Base-by-base conservation (phyloP, 768 basidiomycete species). In the Podaxis sp. region DNA sequence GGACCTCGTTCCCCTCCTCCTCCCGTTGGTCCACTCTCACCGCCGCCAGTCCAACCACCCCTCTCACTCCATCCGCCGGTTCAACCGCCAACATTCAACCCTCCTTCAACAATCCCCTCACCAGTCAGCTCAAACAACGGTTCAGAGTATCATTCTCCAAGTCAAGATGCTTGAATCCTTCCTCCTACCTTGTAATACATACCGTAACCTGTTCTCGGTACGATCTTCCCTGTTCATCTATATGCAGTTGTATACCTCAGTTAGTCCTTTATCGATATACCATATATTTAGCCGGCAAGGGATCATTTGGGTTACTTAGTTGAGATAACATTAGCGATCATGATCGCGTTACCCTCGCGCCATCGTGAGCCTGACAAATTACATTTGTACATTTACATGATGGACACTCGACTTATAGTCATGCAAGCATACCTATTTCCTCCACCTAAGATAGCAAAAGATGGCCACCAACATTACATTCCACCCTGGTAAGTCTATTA, bases 401-500 rank as follows among this genome's bases (percentile, higher is more conserved):
- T 10, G 33, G 33, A 46, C 20, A 46, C n/a, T 20, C n/a, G 5
- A 46, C 20, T 20, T 20, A 41, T 6, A n/a, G 44, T 46, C 44
- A 7, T 20, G 10, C 12, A 8, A 15, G 13, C 28, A 22, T 33
- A 33, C 8, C 33, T 55, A 10, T 37, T 33, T 24, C 41, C 15
- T 46, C 24, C 22, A 11, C 26, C 22, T 17, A 30, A 44, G 53
- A 10, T 28, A 24, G 15, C 50, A 17, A 50, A 53, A 46, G 57
- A 81, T 82, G 80, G 73, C 80, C 26, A 76, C 77, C 13, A 86
- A 89, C 68, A 84, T 89, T 51, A 88, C 87, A 33, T 91, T 92
- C 65, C 89, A 91, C 70, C 75, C 84, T 56, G 89, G 88, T 87
- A 66, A 22, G 75, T 64, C 7, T 55, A 40, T 24, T 24, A 33